These are phyloP conservation scores for Achaetomium macrosporum DNA, from an alignment of 2,329 filamentous ascomycete genomes.

Conservation along the genomic window DNA sequence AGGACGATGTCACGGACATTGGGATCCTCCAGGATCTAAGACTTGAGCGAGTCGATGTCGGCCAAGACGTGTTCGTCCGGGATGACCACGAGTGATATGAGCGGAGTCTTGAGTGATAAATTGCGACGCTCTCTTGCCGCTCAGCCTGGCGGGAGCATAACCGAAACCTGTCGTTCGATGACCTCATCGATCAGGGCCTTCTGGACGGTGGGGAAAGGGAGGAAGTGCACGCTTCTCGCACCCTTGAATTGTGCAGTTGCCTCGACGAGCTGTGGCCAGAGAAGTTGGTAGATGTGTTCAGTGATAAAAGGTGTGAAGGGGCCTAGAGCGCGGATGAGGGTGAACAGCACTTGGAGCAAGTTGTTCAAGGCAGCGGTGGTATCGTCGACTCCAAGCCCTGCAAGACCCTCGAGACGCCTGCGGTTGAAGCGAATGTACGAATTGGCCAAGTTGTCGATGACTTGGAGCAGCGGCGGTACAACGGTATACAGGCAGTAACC, in stretches of 20 bases:
- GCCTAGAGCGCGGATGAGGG: slow-evolving; percentile 77
- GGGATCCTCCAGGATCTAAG: neutral
- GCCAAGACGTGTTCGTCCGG: slow-evolving; percentile 74
- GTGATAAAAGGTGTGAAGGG: slow-evolving; percentile 95
- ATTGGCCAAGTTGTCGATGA: slow-evolving; percentile 95
- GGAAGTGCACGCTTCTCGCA: slow-evolving; percentile 83
- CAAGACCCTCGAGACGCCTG: slow-evolving; percentile 81
- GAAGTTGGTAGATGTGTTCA: slow-evolving; percentile 84
- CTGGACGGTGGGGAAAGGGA: slow-evolving; percentile 80
- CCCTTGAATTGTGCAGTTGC: slow-evolving; percentile 64
- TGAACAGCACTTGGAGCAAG: slow-evolving; percentile 88
- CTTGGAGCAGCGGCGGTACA: slow-evolving; percentile 71
- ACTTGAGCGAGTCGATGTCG: slow-evolving; percentile 67
- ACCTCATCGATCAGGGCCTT: slow-evolving; percentile 80
- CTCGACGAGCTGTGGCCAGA: slow-evolving; percentile 54
- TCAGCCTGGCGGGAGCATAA: slow-evolving; percentile 90
- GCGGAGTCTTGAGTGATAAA: slow-evolving; percentile 73
- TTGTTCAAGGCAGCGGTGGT: slow-evolving; percentile 88
- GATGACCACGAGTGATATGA: slow-evolving; percentile 65
- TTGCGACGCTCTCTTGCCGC: slow-evolving; percentile 85
- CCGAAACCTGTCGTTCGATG: slow-evolving; percentile 76
- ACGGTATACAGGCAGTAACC: slow-evolving; percentile 82
- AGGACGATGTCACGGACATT: neutral
- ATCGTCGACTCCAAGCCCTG: slow-evolving; percentile 58
- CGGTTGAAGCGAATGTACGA: slow-evolving; percentile 98